A percentile compares a stretch with the other conserved stretches of the same genome.
Conservation (phyloP, 805 yeast species). For the Kregervanrija fluxuum region DNA sequence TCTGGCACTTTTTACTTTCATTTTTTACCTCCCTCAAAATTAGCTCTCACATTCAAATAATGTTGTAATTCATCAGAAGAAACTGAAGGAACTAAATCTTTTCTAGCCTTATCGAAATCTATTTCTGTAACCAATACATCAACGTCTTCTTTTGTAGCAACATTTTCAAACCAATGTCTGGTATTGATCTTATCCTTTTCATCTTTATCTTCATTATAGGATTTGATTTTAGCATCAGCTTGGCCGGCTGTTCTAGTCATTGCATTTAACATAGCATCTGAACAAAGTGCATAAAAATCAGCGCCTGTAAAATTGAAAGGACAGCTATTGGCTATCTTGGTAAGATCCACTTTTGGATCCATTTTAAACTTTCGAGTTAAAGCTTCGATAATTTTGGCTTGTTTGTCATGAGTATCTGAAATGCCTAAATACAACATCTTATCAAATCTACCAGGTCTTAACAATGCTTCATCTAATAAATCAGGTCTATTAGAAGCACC, state of each 20-base stretch:
- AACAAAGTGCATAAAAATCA: conserved; percentile 92
- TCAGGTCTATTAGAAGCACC: conserved; percentile 99
- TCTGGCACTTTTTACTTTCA: not conserved
- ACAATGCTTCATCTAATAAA: conserved; percentile 83
- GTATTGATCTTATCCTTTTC: conserved; percentile 46
- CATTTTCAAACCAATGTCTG: conserved; percentile 86
- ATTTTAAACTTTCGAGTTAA: conserved; percentile 76
- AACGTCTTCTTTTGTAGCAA: conserved; percentile 60
- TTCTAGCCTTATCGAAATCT: conserved; percentile 74
- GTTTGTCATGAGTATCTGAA: conserved; percentile 85
- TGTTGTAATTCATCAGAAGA: conserved; percentile 82
- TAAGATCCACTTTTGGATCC: conserved; percentile 51
- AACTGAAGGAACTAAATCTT: conserved; percentile 74
- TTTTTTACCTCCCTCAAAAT: conserved; percentile 66
- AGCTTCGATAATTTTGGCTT: conserved; percentile 77
- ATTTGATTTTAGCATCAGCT: conserved; percentile 58
- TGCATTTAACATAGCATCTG: conserved; percentile 93
- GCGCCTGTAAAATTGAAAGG: conserved; percentile 96
- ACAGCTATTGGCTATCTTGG: conserved; percentile 56
- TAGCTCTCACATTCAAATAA: conserved; percentile 68
- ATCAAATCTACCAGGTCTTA: conserved; percentile 94
- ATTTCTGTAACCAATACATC: conserved; percentile 59
- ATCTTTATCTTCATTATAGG: conserved; percentile 35
- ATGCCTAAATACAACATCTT: conserved; percentile 92
- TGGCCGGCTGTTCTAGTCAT: conserved; percentile 83